phyloP scores from a whole-genome alignment of 148 eudicot genomes.

The Vaccinium darrowii region DNA sequence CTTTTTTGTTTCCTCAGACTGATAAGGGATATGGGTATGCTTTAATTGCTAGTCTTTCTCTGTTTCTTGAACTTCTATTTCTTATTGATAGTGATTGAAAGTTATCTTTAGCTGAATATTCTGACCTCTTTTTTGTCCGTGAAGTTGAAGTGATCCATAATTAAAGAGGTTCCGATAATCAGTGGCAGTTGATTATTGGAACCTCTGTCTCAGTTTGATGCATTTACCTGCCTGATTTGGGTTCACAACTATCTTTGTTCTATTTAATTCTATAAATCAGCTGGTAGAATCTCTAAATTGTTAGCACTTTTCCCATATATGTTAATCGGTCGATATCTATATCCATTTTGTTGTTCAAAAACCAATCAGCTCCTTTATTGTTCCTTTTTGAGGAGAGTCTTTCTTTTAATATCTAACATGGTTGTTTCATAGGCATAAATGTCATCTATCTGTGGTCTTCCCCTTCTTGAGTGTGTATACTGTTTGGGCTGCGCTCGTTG shows the following conservation, averaged over 20 bases:
- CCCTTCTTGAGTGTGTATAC: constrained; percentile 86
- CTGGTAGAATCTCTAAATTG: not conserved
- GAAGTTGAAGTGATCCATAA: not conserved
- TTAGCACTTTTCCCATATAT: not conserved
- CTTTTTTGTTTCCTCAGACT: not conserved
- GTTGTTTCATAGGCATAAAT: constrained; percentile 39
- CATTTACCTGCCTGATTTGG: not conserved
- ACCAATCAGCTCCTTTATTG: not conserved
- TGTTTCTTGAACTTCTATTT: not conserved
- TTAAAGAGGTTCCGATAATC: no score
- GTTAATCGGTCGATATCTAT: not conserved
- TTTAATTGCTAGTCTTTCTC: not conserved
- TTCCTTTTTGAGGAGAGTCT: not conserved
- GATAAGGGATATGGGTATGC: not conserved
- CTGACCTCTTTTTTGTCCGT: not conserved
- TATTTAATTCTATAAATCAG: not conserved
- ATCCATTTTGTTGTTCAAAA: not conserved
- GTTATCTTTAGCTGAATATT: not conserved
- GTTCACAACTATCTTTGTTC: not conserved
- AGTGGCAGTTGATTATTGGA: no score
- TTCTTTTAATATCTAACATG: constrained; percentile 4
- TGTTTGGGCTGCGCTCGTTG: constrained; percentile 90
- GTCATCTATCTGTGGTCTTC: constrained; percentile 78
- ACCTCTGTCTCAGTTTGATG: not conserved
- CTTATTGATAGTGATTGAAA: not conserved